phyloP scores from a whole-genome alignment of 257 asterid species.

The Marsdenia floribunda region DNA sequence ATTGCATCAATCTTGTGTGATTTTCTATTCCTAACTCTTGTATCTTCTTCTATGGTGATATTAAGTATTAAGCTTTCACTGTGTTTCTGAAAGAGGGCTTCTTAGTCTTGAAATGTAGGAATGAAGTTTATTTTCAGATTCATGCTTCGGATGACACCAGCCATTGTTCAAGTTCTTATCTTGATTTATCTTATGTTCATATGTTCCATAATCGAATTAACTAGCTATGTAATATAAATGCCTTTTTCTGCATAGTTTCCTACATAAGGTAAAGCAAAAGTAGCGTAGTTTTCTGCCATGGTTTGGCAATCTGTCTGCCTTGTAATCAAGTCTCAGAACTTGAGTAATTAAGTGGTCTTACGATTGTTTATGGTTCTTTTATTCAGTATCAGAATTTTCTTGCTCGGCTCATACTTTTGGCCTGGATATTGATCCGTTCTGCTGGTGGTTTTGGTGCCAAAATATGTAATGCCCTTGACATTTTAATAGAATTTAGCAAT shows the following conservation, averaged over 20 bases:
- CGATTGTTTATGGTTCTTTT: background rate
- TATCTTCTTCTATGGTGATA: background rate
- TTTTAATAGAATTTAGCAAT: background rate
- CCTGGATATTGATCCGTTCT: background rate
- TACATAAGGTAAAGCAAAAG: background rate
- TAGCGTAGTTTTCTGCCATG: background rate
- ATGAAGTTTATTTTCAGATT: background rate
- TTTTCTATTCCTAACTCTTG: background rate
- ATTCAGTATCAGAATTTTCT: background rate
- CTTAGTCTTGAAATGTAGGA: background rate
- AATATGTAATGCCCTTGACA: background rate
- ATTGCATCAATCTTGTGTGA: background rate
- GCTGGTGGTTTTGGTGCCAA: background rate
- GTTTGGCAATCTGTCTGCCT: background rate
- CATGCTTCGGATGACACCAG: background rate
- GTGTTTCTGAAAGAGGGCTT: background rate
- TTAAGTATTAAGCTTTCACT: background rate
- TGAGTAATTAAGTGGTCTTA: background rate
- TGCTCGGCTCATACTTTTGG: background rate
- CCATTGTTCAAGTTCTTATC: background rate
- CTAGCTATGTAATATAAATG: background rate
- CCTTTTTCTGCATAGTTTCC: background rate
- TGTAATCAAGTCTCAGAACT: background rate
- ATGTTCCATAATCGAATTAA: background rate
- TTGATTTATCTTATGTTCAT: background rate